These are phyloP conservation scores for Suhomyces sp. DNA, from an alignment of 805 yeast genomes.

Conservation along the genomic window DNA sequence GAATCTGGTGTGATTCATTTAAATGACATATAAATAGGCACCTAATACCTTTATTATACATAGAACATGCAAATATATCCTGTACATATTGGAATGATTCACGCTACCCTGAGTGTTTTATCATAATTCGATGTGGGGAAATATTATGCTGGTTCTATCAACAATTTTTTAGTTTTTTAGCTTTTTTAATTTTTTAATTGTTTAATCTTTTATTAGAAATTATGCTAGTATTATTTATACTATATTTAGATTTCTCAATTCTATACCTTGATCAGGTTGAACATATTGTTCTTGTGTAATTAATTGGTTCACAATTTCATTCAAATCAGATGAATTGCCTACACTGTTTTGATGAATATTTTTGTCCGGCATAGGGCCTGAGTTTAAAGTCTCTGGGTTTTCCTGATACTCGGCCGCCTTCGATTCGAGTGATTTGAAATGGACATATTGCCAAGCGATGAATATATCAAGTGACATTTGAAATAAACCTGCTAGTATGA, in stretches of 20 bases:
- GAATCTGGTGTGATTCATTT: not conserved
- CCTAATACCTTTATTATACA: not conserved
- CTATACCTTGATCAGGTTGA: constrained; percentile 4
- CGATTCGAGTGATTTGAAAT: constrained; percentile 42
- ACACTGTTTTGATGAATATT: not conserved
- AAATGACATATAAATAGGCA: not conserved
- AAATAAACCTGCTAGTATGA: constrained; percentile 68
- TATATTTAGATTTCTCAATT: not conserved
- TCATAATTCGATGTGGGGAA: not conserved
- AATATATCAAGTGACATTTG: constrained; percentile 74
- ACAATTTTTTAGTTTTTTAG: not conserved
- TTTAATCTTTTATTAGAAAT: not conserved
- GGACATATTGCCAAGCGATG: constrained; percentile 69
- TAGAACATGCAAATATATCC: constrained; percentile 1
- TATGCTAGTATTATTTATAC: not conserved
- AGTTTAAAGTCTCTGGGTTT: not conserved
- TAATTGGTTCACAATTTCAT: constrained; percentile 2
- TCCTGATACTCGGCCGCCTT: not conserved
- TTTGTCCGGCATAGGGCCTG: not conserved
- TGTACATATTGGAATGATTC: constrained; percentile 1
- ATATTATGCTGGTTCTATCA: not conserved
- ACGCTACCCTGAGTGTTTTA: not conserved
- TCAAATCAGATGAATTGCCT: not conserved
- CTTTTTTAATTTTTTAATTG: not conserved
- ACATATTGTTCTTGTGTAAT: not conserved